Base-by-base conservation (phyloP, 2,329 filamentous ascomycete species). In the Monosporascus sp. region DNA sequence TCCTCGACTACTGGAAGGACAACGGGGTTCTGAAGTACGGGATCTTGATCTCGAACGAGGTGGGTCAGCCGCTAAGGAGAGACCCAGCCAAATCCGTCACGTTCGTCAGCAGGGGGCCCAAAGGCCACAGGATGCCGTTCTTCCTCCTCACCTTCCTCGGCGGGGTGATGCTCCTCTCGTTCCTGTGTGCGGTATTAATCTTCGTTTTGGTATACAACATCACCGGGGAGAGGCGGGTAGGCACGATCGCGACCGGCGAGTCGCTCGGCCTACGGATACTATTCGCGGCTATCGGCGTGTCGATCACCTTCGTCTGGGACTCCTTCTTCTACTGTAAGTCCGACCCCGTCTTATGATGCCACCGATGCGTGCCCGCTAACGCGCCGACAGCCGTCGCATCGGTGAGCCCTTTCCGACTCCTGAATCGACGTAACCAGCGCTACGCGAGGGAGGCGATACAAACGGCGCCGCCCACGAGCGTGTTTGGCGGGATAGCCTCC, bases 381-480 rank as follows among this genome's bases (percentile, higher is more conserved):
- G 3, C 11, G 17, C 27, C 5, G 37, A 7, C 46, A 79, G 77
- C 74, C 50, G 69, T 79, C 46, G 72, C 76, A 8, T 72, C 73
- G 50, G 68, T 77, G 38, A 70, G 70, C 16, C 77, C 77, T 1
- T 78, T 74, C 57, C 68, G 71, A 22, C 66, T 73, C 43, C 73
- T 80, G 58, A 60, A 64, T 2, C 67, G 62, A 3, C n/a, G 8
- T 3, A 67, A 71, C 43, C 70, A 69, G 55, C 62, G 65, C 1
- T 66, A 71, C 8, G 61, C 64, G 22, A 66, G 70, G 14, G 73
- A 73, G 5, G 71, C 78, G 17, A 64, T 76, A 7, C 3, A 57
- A 4, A 59, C 76, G 17, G 71, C 70, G 1, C 69, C 72, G 0
- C 70, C 71, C 1, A 75, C 73, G 0, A 78, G 79, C 52, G 71